Base-by-base conservation (phyloP, 805 yeast genomes). In the Candida loeiensis region DNA sequence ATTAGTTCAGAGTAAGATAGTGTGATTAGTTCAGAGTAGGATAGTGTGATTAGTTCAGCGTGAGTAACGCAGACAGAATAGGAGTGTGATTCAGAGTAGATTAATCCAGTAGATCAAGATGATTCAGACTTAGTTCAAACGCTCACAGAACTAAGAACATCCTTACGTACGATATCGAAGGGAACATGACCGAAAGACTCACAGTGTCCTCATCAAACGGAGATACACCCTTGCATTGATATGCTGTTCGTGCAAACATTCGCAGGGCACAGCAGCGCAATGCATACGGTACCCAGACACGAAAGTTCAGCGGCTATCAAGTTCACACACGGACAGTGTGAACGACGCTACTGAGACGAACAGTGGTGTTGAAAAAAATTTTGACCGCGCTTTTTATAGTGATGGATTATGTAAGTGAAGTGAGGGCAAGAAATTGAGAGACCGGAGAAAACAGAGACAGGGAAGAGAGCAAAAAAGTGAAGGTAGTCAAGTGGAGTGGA, bases 171-270 rank as follows among this genome's bases (percentile, higher is more conserved):
- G 21, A 29, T 56, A 53, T 56, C 44, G 45, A 39, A 53, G 59
- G 59, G 58, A 53, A 51, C 37, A 56, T 56, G 61, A 56, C 61
- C 61, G 61, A 55, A 49, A 49, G 59, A 55, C 49, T 56, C 61
- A 54, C 31, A 46, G 52, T 50, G 22, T 19, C 20, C 49, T 56
- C 61, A 52, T 56, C 59, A 50, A 53, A 51, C 61, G 61, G 61
- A 56, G 61, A 56, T 56, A 56, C 61, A 54, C 59, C 60, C 60
- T 49, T 31, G 36, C 11, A 18, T 47, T 43, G 27, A 19, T 47
- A 28, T 47, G 18, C 20, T 36, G 42, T 42, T 40, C 46, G 41
- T 38, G 37, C 34, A 26, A 21, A 35, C 34, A 30, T 41, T 22
- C 30, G 29, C 37, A 34, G 45, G 49, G 36, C 46, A 34, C 43